phyloP scores from a whole-genome alignment of 768 basidiomycete genomes.

The Tylopilus felleus region DNA sequence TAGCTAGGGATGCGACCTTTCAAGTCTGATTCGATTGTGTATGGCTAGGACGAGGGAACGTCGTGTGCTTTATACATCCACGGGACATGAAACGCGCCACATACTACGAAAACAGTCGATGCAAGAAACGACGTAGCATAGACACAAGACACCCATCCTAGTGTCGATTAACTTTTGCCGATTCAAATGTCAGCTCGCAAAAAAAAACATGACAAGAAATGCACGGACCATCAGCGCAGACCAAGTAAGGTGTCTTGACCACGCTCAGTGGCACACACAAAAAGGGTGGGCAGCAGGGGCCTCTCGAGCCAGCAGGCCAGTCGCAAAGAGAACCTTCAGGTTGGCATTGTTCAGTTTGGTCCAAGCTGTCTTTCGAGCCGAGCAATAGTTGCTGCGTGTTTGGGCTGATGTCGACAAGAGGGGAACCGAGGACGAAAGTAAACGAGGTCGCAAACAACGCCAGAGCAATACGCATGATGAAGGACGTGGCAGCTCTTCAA shows the following conservation, averaged over 20 bases:
- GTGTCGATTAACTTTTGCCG: neutral
- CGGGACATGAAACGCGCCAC: neutral
- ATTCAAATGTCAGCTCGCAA: neutral
- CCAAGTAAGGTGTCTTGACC: constrained; percentile 3
- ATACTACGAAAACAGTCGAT: neutral
- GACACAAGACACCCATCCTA: neutral
- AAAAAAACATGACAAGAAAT: neutral
- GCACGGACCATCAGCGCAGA: constrained; percentile 10
- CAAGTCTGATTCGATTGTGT: neutral
- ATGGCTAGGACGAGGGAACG: neutral
- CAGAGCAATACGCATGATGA: constrained; percentile 10
- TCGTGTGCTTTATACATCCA: neutral
- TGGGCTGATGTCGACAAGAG: neutral
- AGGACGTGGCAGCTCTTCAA: no score
- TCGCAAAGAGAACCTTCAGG: constrained; percentile 2
- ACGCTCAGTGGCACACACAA: constrained; percentile 9
- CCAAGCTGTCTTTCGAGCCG: neutral
- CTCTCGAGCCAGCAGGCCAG: constrained; percentile 14
- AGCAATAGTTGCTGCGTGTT: constrained; percentile 5
- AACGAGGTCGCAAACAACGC: neutral
- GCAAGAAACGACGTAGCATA: neutral
- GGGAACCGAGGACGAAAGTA: constrained; percentile 1
- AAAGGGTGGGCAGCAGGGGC: constrained; percentile 9
- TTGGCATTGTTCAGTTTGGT: neutral
- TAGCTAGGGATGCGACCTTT: no score